Conservation (phyloP, 306 rosid species). For the Vicia sativa region DNA sequence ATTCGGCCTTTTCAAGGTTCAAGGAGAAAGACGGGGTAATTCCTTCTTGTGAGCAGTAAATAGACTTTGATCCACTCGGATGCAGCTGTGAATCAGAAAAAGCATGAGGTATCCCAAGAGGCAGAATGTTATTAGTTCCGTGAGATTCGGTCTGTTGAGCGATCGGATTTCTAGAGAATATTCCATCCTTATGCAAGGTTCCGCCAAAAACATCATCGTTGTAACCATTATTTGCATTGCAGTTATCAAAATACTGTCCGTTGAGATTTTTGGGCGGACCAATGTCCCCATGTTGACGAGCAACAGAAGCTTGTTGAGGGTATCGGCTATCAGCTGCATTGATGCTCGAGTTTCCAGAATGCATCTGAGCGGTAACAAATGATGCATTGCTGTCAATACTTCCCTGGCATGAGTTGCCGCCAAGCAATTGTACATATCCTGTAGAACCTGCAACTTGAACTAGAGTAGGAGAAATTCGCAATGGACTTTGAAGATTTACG, state of each 20-base stretch:
- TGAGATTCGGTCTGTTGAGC: constrained; percentile 42
- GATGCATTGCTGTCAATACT: constrained; percentile 52
- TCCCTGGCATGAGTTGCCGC: constrained; percentile 48
- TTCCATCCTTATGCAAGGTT: constrained; percentile 47
- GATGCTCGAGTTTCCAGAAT: constrained; percentile 41
- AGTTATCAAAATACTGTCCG: constrained; percentile 42
- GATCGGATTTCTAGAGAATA: constrained; percentile 41
- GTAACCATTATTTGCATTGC: constrained; percentile 38
- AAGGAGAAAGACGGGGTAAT: constrained; percentile 49
- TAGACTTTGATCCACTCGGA: constrained; percentile 60
- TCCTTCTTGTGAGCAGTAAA: constrained; percentile 58
- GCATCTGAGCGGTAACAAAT: constrained; percentile 45
- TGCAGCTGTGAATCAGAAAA: constrained; percentile 74
- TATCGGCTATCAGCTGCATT: constrained; percentile 33
- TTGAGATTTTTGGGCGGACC: constrained; percentile 36
- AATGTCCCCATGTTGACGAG: constrained; percentile 38
- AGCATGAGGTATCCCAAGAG: constrained; percentile 58
- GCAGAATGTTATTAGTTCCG: constrained; percentile 36
- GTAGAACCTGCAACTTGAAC: constrained; percentile 48
- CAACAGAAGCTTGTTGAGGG: constrained; percentile 39
- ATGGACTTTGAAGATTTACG: constrained; percentile 40
- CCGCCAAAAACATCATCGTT: constrained; percentile 42
- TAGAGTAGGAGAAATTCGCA: constrained; percentile 47
- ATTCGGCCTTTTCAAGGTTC: constrained; percentile 50
- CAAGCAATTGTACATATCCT: constrained; percentile 46